Evolutionary conservation across 768 basidiomycete genomes (phyloP), one percentile per base, ranked within the genome.

Genomic region (Wakefieldia striispora): DNA sequence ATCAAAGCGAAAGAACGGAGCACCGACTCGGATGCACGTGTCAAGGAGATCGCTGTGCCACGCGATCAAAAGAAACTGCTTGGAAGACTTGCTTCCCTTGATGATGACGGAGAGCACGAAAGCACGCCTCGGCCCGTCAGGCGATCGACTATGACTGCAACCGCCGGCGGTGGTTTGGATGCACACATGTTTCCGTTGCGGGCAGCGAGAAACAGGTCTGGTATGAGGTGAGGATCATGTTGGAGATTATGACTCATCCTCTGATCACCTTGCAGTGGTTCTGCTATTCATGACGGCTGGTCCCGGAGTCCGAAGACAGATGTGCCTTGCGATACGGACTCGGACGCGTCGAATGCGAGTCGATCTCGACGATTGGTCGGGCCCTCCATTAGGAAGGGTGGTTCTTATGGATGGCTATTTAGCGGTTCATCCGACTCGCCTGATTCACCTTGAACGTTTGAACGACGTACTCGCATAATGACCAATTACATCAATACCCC

Each of bases 41-140:
- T 37, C 20, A 21, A 2, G 11, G 35, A 31, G 35, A 17, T 21
- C 11, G 14, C 17, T n/a, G 5, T 27, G 23, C 6, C 43, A 19
- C 31, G 23, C 20, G 45, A 50, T 29, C 49, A 9, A 13, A 50
- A 36, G 42, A 50, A 41, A 9, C 16, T 45, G 1, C 49, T 53
- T 13, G 21, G 34, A 3, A 4, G 20, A 6, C 49, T 49, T 42
- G 21, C 43, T 34, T 29, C 13, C 10, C 55, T 55, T 6, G 31
- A 41, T 17, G 29, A 51, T 10, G 42, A 33, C 31, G 31, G 33
- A 10, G 61, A 62, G 11, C 29, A 26, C 19, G 57, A 67, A 19
- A 54, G 35, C 20, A 67, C 67, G 2, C 67, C 65, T 40, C 57
- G 65, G 29, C 67, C 65, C 5, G 6, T 27, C 20, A 45, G 48